Conservation (phyloP, 495 filamentous ascomycete genomes). For the Neurospora africana region DNA sequence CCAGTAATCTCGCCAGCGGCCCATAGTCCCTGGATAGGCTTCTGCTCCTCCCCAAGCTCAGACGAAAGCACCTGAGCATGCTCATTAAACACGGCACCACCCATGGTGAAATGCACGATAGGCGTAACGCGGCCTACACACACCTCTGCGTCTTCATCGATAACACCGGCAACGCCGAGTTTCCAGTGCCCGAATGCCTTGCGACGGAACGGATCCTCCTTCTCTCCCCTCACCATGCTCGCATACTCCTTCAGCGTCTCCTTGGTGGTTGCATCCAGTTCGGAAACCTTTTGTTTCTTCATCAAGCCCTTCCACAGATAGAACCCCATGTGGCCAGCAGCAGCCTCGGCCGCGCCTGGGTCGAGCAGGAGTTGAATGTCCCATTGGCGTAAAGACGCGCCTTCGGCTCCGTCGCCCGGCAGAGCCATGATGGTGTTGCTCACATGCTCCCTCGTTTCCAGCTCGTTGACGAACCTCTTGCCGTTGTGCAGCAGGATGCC, state of each 20-base stretch:
- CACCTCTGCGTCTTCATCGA: conserved; percentile 35
- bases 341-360: conserved; percentile 40
- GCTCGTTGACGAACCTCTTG: conserved; percentile 46
- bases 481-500: conserved; percentile 41
- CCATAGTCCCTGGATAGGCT: conserved; percentile 37
- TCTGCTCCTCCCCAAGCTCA: conserved; percentile 13
- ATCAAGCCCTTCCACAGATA: conserved; percentile 49
- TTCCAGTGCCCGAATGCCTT: conserved; percentile 44
- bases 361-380: conserved; percentile 45
- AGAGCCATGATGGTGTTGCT: conserved; percentile 36
- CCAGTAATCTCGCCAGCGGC: conserved; percentile 46
- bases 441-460: conserved; percentile 42
- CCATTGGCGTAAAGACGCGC: conserved; percentile 34
- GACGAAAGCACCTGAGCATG: conserved; percentile 30
- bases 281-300: conserved; percentile 37
- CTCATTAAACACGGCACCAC: conserved; percentile 39
- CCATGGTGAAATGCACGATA: conserved; percentile 52
- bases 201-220: conserved; percentile 32
- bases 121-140: conserved; percentile 49
- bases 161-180: conserved; percentile 20
- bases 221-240: conserved; percentile 22
- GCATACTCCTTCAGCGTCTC: conserved; percentile 39
- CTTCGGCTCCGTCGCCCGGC: conserved; percentile 11
- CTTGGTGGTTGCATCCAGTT: conserved; percentile 31
- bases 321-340: conserved; percentile 45